phyloP scores from a whole-genome alignment of 768 basidiomycete genomes.

The Kondoa subrosea region DNA sequence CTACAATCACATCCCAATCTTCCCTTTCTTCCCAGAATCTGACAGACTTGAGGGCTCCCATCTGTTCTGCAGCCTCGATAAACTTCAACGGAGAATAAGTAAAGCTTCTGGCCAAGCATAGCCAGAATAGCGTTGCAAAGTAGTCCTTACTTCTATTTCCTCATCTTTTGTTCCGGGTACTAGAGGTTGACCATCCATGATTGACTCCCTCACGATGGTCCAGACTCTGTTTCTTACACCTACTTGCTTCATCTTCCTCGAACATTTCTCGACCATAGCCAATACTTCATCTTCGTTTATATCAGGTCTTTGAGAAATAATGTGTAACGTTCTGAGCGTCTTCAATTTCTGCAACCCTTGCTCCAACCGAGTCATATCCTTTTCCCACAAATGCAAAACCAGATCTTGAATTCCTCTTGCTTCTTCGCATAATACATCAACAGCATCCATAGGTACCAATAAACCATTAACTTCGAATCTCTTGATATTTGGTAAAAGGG shows the following conservation, averaged over 20 bases:
- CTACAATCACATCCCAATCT: background rate
- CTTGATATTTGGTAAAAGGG: background rate
- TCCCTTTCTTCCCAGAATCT: background rate
- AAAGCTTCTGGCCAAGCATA: background rate
- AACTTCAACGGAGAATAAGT: background rate
- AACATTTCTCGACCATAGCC: background rate
- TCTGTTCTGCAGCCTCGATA: background rate
- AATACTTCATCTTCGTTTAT: background rate
- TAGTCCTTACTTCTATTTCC: background rate
- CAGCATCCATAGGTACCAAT: background rate
- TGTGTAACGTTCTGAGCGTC: background rate
- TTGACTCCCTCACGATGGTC: background rate
- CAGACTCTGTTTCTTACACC: background rate
- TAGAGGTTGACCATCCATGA: background rate
- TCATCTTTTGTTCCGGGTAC: background rate
- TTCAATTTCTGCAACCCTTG: background rate
- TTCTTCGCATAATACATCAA: background rate
- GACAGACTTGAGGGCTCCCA: background rate
- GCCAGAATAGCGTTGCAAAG: background rate
- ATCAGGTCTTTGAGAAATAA: background rate
- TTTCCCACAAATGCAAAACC: background rate
- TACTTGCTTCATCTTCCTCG: background rate
- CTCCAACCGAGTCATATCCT: background rate
- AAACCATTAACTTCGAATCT: background rate
- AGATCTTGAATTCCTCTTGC: background rate